Conservation (phyloP, 257 asterid genomes). For the Anisodus acutangulus region DNA sequence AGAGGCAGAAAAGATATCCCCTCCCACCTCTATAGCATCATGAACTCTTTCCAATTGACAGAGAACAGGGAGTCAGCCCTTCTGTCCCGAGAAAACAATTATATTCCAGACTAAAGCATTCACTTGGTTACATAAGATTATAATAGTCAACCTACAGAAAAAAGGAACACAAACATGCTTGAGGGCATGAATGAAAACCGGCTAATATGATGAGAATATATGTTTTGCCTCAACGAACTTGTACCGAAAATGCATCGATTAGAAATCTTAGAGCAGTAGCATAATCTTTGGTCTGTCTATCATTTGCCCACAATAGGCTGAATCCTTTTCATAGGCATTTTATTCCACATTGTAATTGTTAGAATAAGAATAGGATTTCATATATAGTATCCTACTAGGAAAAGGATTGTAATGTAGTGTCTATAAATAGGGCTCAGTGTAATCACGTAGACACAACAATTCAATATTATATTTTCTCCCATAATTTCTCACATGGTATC, state of each 20-base stretch:
- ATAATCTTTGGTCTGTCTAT: not conserved
- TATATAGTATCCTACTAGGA: no score
- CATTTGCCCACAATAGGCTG: not conserved
- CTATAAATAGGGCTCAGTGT: no score
- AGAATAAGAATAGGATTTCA: no score
- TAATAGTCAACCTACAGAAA: not conserved
- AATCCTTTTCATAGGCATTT: not conserved
- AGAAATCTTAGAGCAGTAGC: constrained; percentile 14
- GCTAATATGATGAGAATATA: not conserved
- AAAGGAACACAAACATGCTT: not conserved
- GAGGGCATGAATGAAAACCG: not conserved
- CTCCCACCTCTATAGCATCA: not conserved
- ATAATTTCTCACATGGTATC: no score
- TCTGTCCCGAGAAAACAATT: not conserved
- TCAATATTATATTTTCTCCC: no score
- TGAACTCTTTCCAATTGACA: not conserved
- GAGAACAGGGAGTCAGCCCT: not conserved
- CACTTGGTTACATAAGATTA: not conserved
- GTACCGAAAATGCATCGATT: not conserved
- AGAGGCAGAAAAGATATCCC: constrained; percentile 17
- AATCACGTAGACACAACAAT: no score
- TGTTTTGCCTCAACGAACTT: not conserved
- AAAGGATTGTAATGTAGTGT: no score
- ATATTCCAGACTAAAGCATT: not conserved
- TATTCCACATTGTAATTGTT: not conserved